A percentile compares a stretch with the other conserved stretches of the same genome.
These are phyloP conservation scores for Pyrenula massariospora DNA, from an alignment of 495 filamentous ascomycete species.

Conservation along the genomic window DNA sequence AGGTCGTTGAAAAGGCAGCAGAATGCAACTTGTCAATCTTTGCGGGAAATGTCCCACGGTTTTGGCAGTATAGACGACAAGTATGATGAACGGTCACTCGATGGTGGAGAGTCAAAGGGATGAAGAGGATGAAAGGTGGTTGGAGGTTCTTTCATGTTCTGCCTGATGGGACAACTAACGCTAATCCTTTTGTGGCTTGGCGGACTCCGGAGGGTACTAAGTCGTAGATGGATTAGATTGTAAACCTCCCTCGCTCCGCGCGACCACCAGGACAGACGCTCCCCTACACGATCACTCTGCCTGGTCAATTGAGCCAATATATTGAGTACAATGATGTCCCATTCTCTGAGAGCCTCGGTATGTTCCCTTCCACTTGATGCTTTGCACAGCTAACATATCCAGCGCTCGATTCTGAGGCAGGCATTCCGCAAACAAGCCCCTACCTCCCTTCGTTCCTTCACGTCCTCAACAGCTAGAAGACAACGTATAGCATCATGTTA, in stretches of 20 bases:
- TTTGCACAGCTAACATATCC: slow-evolving; percentile 21
- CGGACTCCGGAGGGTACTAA: too few species aligned
- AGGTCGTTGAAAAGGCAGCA: slow-evolving; percentile 11
- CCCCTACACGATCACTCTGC: not conserved
- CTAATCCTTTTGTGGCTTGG: too few species aligned
- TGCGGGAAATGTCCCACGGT: slow-evolving; percentile 13
- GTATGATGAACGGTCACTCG: slow-evolving; percentile 16
- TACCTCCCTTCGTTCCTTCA: slow-evolving; percentile 68
- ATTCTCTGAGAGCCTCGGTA: slow-evolving; percentile 58
- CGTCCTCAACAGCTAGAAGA: slow-evolving; percentile 59
- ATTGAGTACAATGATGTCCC: slow-evolving; percentile 49
- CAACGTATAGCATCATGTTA: slow-evolving; percentile 47
- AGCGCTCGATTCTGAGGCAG: slow-evolving; percentile 77
- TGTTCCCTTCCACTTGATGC: too few species aligned
- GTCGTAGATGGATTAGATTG: not conserved
- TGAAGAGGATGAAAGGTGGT: slow-evolving; percentile 3
- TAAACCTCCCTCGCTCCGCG: too few species aligned
- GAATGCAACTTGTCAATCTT: not conserved
- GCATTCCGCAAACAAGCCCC: slow-evolving; percentile 58
- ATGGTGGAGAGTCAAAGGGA: slow-evolving; percentile 11
- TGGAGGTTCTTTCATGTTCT: slow-evolving; percentile 1
- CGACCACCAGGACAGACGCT: too few species aligned
- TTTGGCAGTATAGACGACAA: slow-evolving; percentile 15
- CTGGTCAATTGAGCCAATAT: not conserved
- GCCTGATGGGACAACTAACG: slow-evolving; percentile 3